Evolutionary conservation across 2,329 filamentous ascomycete genomes (phyloP), one percentile per base, ranked within the genome.

Genomic region (Neoarthrinium moseri): DNA sequence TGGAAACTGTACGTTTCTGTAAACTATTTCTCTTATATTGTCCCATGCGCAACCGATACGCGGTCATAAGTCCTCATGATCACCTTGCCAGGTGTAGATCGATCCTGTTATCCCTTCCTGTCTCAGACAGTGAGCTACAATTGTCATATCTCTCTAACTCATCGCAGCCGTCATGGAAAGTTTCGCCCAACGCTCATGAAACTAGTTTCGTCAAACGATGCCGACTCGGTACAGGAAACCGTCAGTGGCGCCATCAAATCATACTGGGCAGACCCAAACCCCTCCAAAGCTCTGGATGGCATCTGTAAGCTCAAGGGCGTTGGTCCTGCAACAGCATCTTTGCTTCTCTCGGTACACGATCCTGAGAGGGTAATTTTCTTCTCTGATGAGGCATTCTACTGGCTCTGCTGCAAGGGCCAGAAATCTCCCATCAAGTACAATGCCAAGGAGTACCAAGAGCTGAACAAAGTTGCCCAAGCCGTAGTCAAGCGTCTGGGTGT

Each of bases 331-430:
- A 92, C 88, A 1, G 88, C 87, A 1, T 89, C 86, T 2, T 76
- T 94, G 24, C 67, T 92, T 1, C 74, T 94, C 3, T 78, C 84
- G 4, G 79, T 86, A 4, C 77, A 83, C 52, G 75, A 83, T 49
- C 76, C 84, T 0, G 63, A 71, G 1, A 65, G 68, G 11, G 73
- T 84, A 39, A 77, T 87, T 2, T 92, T 92, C 72, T 92, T 92
- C 66, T 87, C 84, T 3, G 89, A 95, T 58, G 89, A 94, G 65
- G 75, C 84, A 4, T 92, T 84, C 59, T 77, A 83, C 53, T 92
- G 87, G 87, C 66, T 86, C 5, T 80, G 80, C 56, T 80, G 77
- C 59, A 62, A 65, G n/a, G 73, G 74, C 0, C 66, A 69, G 32
- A 74, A 69, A 44, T 65, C 58, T 0, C 65, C 70, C 20, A 83